Conservation (phyloP, 1,284 basidiomycete species). For the Ustilago sp. region DNA sequence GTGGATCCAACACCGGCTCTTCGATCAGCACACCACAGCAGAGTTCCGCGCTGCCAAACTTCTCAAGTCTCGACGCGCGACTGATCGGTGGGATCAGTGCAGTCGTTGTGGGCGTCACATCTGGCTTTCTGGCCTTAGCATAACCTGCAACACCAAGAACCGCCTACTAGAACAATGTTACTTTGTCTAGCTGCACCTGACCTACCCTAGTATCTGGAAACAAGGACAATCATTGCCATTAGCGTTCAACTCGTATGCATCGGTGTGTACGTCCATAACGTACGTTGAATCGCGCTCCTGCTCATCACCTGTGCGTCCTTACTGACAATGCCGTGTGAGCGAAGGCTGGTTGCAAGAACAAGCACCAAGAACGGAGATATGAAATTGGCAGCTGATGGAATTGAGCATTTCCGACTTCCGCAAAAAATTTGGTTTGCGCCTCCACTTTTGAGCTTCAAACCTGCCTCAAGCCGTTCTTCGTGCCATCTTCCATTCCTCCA, state of each 20-base stretch:
- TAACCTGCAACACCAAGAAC: not conserved
- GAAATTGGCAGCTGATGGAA: not conserved
- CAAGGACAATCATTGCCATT: not conserved
- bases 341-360: not conserved
- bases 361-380: not conserved
- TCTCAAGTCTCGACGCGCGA: not conserved
- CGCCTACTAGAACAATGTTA: not conserved
- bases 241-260: no score
- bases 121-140: constrained; percentile 10
- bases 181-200: not conserved
- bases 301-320: no score
- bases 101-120: constrained; percentile 2
- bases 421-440: not conserved
- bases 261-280: no score
- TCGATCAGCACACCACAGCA: constrained; percentile 27
- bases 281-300: no score
- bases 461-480: not conserved
- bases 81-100: not conserved
- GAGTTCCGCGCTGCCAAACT: constrained; percentile 3
- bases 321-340: not conserved
- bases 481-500: not conserved
- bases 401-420: constrained; percentile 7
- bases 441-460: constrained; percentile 8
- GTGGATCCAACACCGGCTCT: constrained; percentile 11
- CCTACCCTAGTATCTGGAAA: not conserved